Evolutionary conservation across 805 yeast genomes (phyloP).

Genomic region (Scheffersomyces ergatensis): DNA sequence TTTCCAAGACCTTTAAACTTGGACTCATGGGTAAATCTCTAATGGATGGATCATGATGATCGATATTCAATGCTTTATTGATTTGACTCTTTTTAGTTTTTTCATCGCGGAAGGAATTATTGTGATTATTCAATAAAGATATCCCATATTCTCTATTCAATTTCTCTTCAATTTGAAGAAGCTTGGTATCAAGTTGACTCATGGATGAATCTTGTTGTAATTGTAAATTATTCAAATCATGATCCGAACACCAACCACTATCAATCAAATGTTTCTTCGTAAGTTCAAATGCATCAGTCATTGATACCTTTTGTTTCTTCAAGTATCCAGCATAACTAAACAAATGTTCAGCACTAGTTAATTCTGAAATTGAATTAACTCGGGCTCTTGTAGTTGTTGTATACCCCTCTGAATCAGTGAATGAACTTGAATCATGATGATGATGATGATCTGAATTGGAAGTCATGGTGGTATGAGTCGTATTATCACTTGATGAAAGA

Average conservation of each 20-base stretch:
- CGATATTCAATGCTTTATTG: background rate
- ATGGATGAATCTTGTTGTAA: slow-evolving; percentile 36
- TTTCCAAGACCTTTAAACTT: slow-evolving; percentile 33
- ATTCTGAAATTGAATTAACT: slow-evolving; percentile 17
- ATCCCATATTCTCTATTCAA: slow-evolving; percentile 26
- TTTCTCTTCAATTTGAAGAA: slow-evolving; percentile 35
- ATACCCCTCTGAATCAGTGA: background rate
- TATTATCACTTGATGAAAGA: background rate
- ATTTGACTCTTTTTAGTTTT: background rate
- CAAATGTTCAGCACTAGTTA: slow-evolving; percentile 19
- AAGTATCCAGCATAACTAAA: slow-evolving; percentile 31
- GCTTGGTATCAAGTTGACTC: slow-evolving; percentile 36
- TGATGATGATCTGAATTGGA: background rate
- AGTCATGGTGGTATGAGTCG: background rate
- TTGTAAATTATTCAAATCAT: slow-evolving; percentile 38
- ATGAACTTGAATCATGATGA: background rate
- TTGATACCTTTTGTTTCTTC: slow-evolving; percentile 29
- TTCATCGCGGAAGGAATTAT: background rate
- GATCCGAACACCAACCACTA: slow-evolving; percentile 43
- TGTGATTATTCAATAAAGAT: slow-evolving; percentile 14
- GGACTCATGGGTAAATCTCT: slow-evolving; percentile 16
- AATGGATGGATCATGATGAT: slow-evolving; percentile 6
- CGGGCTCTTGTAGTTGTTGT: background rate
- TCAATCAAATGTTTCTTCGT: slow-evolving; percentile 29
- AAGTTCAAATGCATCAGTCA: slow-evolving; percentile 30